Evolutionary conservation across 805 yeast genomes (phyloP), one percentile per base, ranked within the genome.

Genomic region (Candida morakotiae): DNA sequence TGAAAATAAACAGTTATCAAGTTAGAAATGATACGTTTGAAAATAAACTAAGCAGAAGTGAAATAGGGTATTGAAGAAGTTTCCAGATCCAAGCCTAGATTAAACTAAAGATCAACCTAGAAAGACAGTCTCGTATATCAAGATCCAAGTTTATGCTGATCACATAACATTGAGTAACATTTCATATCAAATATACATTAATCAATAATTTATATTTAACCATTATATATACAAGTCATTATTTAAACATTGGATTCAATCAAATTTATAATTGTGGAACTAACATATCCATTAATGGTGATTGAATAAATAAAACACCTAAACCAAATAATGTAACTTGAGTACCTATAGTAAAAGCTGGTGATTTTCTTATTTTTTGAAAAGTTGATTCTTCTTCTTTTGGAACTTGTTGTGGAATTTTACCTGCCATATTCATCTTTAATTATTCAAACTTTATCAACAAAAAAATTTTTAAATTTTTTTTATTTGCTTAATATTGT

Each of bases 271-370:
- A 71, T 60, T 83, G 91, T 36, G 93, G 93, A 51, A 83, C 88
- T 65, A 84, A 64, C 77, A 81, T 75, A 40, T 83, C 91, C 86
- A 82, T 81, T 52, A 82, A 62, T 48, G 89, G 83, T 33, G 88
- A 81, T 66, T 81, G 87, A 49, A 85, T 76, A 59, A 84, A 76
- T 17, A 79, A 77, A 48, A 83, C 84, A 57, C 93, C 93, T 33
- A 83, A 67, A 40, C 74, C 75, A 53, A 85, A 84, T 43, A 83
- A 67, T 27, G 69, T 71, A 41, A 75, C 77, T 60, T 84, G 83
- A 30, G 83, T 58, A 34, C 77, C 70, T 38, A 83, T 67, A 40
- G 87, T 79, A 67, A 69, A 83, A 11, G 71, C 71, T 44, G 93
- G 93, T 31, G 81, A 62, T 47, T 73, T 71, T 47, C 67, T 78